Evolutionary conservation across 495 filamentous ascomycete genomes (phyloP).

Genomic region (Talaromyces liani): DNA sequence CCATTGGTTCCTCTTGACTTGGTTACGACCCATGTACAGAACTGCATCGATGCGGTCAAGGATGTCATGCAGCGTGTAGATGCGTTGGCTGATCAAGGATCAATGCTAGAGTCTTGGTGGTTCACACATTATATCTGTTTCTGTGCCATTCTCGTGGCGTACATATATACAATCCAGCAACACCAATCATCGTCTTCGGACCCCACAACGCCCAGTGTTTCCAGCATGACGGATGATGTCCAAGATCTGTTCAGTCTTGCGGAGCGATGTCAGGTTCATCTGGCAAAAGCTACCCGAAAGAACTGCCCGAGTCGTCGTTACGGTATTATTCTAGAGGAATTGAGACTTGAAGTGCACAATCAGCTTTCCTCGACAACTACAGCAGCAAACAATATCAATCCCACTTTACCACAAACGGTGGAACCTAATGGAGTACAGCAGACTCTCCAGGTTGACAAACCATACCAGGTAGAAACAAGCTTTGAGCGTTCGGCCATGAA

Average conservation of each 20-base stretch:
- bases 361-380: constrained; percentile 20
- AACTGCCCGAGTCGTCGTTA: constrained; percentile 48
- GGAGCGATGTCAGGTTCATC: constrained; percentile 37
- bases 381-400: constrained; percentile 9
- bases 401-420: not conserved
- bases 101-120: constrained; percentile 38
- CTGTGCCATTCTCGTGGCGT: constrained; percentile 46
- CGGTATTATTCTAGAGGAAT: constrained; percentile 42
- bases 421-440: not conserved
- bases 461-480: constrained; percentile 3
- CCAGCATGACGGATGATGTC: constrained; percentile 15
- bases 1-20: constrained; percentile 24
- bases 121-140: constrained; percentile 50
- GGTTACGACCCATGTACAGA: constrained; percentile 28
- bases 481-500: constrained; percentile 6
- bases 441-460: constrained; percentile 10
- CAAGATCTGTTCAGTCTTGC: constrained; percentile 34
- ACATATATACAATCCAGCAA: constrained; percentile 49
- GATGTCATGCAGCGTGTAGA: constrained; percentile 31
- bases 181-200: constrained; percentile 22
- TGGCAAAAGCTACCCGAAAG: constrained; percentile 40
- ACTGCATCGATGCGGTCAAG: constrained; percentile 39
- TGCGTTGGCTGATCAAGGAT: constrained; percentile 28
- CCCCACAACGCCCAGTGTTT: constrained; percentile 14
- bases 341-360: constrained; percentile 33